These are phyloP conservation scores for Dictyostelium brefeldianum DNA, from an alignment of 78 protist genomes.

Conservation along the genomic window DNA sequence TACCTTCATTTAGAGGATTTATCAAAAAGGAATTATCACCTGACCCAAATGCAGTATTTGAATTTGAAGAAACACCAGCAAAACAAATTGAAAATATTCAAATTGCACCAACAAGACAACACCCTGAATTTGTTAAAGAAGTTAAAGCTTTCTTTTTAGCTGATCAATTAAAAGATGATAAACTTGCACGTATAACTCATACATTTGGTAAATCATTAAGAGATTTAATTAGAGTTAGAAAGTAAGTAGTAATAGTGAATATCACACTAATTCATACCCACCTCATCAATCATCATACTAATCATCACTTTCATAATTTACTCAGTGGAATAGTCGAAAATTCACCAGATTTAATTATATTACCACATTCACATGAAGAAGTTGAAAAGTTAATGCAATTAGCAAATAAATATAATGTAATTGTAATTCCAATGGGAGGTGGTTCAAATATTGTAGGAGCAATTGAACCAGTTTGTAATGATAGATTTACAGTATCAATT, in stretches of 20 bases:
- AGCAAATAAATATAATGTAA: conserved; percentile 84
- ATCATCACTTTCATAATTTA: neutral
- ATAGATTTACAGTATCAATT: conserved; percentile 88
- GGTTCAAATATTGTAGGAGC: conserved; percentile 92
- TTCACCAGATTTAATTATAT: conserved; percentile 88
- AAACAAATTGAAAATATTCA: conserved; percentile 36
- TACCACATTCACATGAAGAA: conserved; percentile 87
- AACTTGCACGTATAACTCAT: conserved; percentile 74
- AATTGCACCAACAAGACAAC: conserved; percentile 26
- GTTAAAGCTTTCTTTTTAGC: conserved; percentile 38
- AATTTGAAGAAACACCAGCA: conserved; percentile 51
- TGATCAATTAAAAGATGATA: conserved; percentile 59
- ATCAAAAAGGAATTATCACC: conserved; percentile 46
- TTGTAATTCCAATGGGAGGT: conserved; percentile 94
- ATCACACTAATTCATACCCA: no score
- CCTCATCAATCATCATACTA: neutral
- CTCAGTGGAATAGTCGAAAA: conserved; percentile 45
- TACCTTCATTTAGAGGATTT: conserved; percentile 44
- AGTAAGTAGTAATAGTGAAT: conserved; percentile 49
- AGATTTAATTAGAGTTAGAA: conserved; percentile 66
- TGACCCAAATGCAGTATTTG: neutral
- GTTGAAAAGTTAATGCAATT: conserved; percentile 86
- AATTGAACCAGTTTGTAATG: conserved; percentile 72
- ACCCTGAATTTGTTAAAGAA: conserved; percentile 45
- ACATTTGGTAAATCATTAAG: conserved; percentile 63